These are phyloP conservation scores for Carex parvula DNA, from an alignment of 176 grass and related monocot genomes.

Conservation along the genomic window DNA sequence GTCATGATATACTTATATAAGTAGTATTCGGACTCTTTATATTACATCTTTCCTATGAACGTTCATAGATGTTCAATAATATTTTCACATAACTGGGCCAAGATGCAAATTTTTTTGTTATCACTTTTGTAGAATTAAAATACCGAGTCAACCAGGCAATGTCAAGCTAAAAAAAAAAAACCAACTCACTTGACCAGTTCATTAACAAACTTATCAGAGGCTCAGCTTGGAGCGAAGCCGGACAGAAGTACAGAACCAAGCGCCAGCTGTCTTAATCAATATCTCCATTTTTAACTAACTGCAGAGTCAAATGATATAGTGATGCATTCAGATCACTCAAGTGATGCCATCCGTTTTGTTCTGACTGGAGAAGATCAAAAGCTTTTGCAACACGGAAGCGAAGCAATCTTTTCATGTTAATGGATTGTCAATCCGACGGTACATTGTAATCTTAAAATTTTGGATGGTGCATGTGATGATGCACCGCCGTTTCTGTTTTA, in stretches of 20 bases:
- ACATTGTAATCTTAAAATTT: not conserved
- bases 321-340: too few species aligned
- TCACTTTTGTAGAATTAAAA: not conserved
- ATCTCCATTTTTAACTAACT: not conserved
- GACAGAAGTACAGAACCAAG: not conserved
- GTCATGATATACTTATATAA: too few species aligned
- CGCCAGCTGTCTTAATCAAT: not conserved
- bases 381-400: not conserved
- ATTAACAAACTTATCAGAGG: not conserved
- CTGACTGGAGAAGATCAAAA: not conserved
- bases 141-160: not conserved
- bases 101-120: not conserved
- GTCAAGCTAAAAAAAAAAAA: not conserved
- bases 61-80: not conserved
- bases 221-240: not conserved
- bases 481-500: not conserved
- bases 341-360: not conserved
- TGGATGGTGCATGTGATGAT: conserved; percentile 1
- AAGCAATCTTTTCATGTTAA: not conserved
- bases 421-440: not conserved
- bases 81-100: not conserved
- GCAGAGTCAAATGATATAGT: not conserved
- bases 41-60: not conserved
- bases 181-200: not conserved
- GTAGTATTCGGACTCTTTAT: not conserved